These are phyloP conservation scores for Phoenix roebelenii DNA, from an alignment of 176 grass and related monocot species.

Conservation along the genomic window DNA sequence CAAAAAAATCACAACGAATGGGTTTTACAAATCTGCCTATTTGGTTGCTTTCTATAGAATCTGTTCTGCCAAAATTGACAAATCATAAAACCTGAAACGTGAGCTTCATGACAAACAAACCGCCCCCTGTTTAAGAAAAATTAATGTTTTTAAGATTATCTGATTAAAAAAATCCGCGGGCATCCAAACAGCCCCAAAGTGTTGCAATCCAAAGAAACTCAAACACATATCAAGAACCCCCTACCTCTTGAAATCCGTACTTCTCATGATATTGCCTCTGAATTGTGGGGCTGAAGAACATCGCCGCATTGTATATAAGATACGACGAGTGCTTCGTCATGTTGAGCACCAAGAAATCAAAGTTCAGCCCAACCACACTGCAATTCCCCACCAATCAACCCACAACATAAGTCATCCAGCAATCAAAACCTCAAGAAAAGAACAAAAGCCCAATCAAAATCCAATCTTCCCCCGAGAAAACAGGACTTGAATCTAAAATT, in stretches of 20 bases:
- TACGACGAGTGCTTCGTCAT: slow-evolving; percentile 97
- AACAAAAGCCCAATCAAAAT: neutral
- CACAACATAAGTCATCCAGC: slow-evolving; percentile 1
- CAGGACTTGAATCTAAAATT: neutral
- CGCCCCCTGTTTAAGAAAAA: too few relatives aligned
- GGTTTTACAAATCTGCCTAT: too few relatives aligned
- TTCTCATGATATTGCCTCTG: slow-evolving; percentile 86
- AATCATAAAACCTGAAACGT: too few relatives aligned
- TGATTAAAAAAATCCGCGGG: too few relatives aligned
- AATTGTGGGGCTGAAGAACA: slow-evolving; percentile 69
- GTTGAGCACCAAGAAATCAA: slow-evolving; percentile 85
- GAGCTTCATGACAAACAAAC: too few relatives aligned
- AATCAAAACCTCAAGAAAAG: neutral
- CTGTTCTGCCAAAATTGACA: too few relatives aligned
- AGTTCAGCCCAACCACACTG: slow-evolving; percentile 90
- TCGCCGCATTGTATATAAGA: slow-evolving; percentile 72
- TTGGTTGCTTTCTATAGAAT: too few relatives aligned
- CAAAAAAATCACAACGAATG: too few relatives aligned
- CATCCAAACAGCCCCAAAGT: slow-evolving; percentile 1
- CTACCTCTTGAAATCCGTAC: slow-evolving; percentile 68
- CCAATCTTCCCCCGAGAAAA: neutral
- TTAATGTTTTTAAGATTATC: too few relatives aligned
- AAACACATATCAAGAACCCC: slow-evolving; percentile 2
- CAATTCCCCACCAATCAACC: slow-evolving; percentile 28
- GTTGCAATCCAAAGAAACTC: too few relatives aligned